Conservation (phyloP, 2,329 filamentous ascomycete genomes). For the Fusarium pininemorale region DNA sequence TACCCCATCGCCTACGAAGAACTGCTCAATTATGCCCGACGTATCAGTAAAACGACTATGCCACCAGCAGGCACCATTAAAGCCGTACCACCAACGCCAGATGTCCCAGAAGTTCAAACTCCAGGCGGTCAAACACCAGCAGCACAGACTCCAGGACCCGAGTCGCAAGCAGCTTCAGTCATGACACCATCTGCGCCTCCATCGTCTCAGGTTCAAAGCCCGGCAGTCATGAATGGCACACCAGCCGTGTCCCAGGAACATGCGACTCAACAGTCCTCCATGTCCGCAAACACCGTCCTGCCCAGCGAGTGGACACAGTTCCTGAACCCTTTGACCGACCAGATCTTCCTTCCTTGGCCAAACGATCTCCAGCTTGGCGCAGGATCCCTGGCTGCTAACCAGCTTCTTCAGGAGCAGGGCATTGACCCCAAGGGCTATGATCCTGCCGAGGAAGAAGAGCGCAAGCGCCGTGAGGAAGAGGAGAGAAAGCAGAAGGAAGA, state of each 20-base stretch:
- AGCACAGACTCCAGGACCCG: constrained; percentile 45
- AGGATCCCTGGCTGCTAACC: constrained; percentile 72
- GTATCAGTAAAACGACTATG: constrained; percentile 82
- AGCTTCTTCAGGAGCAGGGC: constrained; percentile 69
- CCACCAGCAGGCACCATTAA: constrained; percentile 68
- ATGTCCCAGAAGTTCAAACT: constrained; percentile 40
- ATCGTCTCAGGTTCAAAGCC: constrained; percentile 48
- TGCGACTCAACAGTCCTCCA: constrained; percentile 47
- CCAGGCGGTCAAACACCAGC: constrained; percentile 46
- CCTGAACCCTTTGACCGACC: constrained; percentile 65
- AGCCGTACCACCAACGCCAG: constrained; percentile 45
- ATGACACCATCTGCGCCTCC: constrained; percentile 47
- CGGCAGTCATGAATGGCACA: constrained; percentile 47
- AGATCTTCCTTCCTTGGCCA: constrained; percentile 81
- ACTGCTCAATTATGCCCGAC: constrained; percentile 79
- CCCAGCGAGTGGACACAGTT: constrained; percentile 59
- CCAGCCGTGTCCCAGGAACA: constrained; percentile 43
- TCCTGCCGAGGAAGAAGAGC: constrained; percentile 63
- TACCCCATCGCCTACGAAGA: constrained; percentile 74
- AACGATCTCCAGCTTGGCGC: constrained; percentile 72
- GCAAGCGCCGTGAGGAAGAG: constrained; percentile 61
- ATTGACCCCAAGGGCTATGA: constrained; percentile 70
- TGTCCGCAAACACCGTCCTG: constrained; percentile 52
- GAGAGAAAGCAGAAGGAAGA: constrained; percentile 58
- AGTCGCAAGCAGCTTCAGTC: constrained; percentile 43